Evolutionary conservation across 345 rosid species (phyloP).

Genomic region (Bruguiera gymnorhiza): DNA sequence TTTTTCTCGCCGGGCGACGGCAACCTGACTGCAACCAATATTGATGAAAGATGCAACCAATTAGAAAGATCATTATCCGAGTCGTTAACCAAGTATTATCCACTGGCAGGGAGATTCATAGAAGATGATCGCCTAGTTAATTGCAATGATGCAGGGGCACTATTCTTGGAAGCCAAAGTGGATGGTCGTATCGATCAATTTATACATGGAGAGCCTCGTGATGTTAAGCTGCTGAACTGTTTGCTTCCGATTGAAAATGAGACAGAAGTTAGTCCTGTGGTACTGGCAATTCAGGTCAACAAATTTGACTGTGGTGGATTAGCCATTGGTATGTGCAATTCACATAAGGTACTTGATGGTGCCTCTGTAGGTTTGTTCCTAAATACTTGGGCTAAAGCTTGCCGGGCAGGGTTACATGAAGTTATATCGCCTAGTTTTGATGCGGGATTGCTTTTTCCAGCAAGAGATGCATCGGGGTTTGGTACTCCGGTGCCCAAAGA

Average conservation of each 20-base stretch:
- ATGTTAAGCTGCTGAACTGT: constrained; percentile 4
- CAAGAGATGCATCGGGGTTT: background rate
- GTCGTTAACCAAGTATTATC: constrained; percentile 24
- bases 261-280: constrained; percentile 15
- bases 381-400: constrained; percentile 28
- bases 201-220: constrained; percentile 10
- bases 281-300: constrained; percentile 34
- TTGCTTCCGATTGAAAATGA: constrained; percentile 30
- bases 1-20: constrained; percentile 13
- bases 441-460: constrained; percentile 3
- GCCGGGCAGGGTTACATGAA: constrained; percentile 10
- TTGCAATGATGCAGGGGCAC: constrained; percentile 27
- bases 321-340: constrained; percentile 35
- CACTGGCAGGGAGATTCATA: constrained; percentile 29
- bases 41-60: background rate
- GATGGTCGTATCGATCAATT: constrained; percentile 18
- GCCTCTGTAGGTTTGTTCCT: constrained; percentile 28
- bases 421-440: constrained; percentile 16
- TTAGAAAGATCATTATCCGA: constrained; percentile 23
- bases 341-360: constrained; percentile 43
- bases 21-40: constrained; percentile 6
- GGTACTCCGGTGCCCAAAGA: background rate
- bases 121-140: constrained; percentile 15
- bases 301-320: constrained; percentile 34
- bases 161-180: constrained; percentile 23